A percentile compares a stretch with the other conserved stretches of the same genome.
phyloP scores from a whole-genome alignment of 306 rosid genomes.

The Gynostemma pentaphyllum region DNA sequence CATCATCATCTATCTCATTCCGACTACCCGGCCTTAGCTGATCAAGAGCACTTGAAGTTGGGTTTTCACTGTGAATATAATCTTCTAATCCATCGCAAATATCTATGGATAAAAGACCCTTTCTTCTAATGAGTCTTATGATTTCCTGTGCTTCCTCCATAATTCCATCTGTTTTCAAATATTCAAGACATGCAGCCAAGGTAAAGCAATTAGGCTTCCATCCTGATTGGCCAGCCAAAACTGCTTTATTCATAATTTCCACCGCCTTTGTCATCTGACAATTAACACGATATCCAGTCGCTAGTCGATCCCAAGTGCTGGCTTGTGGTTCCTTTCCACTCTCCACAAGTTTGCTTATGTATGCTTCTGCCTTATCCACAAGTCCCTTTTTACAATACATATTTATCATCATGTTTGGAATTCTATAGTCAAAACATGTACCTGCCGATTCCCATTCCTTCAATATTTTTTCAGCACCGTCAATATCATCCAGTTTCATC shows the following conservation, averaged over 20 bases:
- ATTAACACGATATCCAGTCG: conserved; percentile 28
- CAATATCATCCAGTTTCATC: conserved; percentile 51
- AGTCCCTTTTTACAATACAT: conserved; percentile 45
- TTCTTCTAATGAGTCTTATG: conserved; percentile 20
- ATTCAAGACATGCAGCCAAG: conserved; percentile 35
- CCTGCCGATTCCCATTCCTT: conserved; percentile 50
- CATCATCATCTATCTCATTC: conserved; percentile 2
- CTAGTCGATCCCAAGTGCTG: conserved; percentile 35
- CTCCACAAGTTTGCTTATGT: conserved; percentile 29
- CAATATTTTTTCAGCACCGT: conserved; percentile 46
- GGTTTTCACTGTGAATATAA: conserved; percentile 21
- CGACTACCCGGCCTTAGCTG: conserved; percentile 13
- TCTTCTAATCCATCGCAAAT: conserved; percentile 20
- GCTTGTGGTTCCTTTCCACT: conserved; percentile 33
- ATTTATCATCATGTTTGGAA: conserved; percentile 42
- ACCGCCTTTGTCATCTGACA: conserved; percentile 48
- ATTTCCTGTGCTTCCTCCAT: conserved; percentile 36
- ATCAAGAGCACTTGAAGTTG: conserved; percentile 18
- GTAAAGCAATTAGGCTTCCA: conserved; percentile 20
- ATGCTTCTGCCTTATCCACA: conserved; percentile 41
- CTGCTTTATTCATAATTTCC: conserved; percentile 37
- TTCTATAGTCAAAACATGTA: conserved; percentile 28
- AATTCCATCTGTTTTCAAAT: conserved; percentile 45
- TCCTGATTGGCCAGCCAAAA: conserved; percentile 13
- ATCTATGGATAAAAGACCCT: conserved; percentile 7